Conservation (phyloP, 73 alveolate species). For the Tetrahymena elliotti region DNA sequence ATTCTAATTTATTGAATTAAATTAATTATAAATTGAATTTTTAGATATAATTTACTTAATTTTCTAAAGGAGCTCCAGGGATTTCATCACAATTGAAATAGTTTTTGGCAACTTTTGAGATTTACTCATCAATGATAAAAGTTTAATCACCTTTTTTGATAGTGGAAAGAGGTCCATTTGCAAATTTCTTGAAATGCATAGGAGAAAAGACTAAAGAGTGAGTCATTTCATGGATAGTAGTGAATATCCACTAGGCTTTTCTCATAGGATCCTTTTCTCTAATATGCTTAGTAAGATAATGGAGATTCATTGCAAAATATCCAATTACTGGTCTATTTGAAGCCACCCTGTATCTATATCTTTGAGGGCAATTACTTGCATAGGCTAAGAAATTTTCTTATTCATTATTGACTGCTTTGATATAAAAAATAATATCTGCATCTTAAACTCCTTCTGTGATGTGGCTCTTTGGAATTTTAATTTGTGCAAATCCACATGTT, state of each 20-base stretch:
- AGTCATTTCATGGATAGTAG: conserved; percentile 25
- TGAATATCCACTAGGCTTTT: conserved; percentile 4
- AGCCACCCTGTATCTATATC: neutral
- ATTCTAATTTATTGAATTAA: too few relatives aligned
- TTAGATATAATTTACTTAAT: neutral
- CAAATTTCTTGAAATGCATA: neutral
- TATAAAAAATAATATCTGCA: neutral
- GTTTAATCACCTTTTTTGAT: neutral
- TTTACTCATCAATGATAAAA: neutral
- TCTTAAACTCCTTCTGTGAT: neutral
- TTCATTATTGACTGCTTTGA: neutral
- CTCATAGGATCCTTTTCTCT: neutral
- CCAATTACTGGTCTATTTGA: neutral
- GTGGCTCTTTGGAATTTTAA: neutral
- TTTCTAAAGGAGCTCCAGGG: conserved; percentile 32
- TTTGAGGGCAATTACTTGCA: neutral
- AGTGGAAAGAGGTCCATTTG: neutral
- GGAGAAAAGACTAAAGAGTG: conserved; percentile 24
- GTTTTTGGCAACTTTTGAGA: neutral
- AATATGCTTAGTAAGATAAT: neutral
- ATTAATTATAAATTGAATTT: too few relatives aligned
- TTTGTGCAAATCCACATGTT: neutral
- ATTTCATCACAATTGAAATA: conserved; percentile 9
- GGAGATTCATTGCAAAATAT: neutral
- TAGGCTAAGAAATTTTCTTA: neutral